A percentile compares a stretch with the other conserved stretches of the same genome.
phyloP scores from a whole-genome alignment of 2,329 filamentous ascomycete species.

The Fusarium sarcochroum region DNA sequence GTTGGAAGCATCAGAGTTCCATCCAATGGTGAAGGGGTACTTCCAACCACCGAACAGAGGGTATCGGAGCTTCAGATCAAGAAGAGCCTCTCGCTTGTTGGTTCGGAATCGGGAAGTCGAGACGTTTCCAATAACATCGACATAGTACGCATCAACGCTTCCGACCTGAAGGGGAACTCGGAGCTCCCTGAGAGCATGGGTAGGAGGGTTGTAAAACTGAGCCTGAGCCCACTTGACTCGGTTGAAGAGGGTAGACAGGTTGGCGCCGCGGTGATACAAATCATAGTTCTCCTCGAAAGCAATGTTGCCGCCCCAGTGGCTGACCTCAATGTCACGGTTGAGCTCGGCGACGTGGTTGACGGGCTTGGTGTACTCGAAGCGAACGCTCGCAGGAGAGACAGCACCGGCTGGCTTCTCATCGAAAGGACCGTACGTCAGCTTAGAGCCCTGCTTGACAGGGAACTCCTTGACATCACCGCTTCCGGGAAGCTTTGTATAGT shows the following conservation, averaged over 20 bases:
- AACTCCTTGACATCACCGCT: constrained; percentile 71
- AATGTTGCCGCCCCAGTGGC: constrained; percentile 97
- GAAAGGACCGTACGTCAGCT: constrained; percentile 92
- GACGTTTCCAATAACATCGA: constrained; percentile 96
- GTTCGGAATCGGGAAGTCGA: constrained; percentile 91
- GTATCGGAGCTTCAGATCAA: constrained; percentile 94
- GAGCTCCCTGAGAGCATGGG: constrained; percentile 84
- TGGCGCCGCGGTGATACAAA: constrained; percentile 87
- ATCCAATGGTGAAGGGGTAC: constrained; percentile 96
- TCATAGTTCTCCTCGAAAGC: constrained; percentile 96
- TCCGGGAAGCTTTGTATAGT: constrained; percentile 82
- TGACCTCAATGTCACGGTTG: constrained; percentile 94
- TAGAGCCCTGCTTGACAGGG: constrained; percentile 86
- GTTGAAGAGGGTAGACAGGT: constrained; percentile 79
- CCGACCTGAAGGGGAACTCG: constrained; percentile 84
- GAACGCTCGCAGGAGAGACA: constrained; percentile 78
- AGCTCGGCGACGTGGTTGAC: constrained; percentile 83
- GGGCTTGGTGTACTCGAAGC: constrained; percentile 96
- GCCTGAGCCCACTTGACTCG: constrained; percentile 81
- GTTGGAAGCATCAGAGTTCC: constrained; percentile 87
- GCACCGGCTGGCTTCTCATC: constrained; percentile 84
- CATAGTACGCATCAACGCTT: constrained; percentile 91
- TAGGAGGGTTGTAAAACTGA: constrained; percentile 82
- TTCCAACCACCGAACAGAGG: constrained; percentile 99
- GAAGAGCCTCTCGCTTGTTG: constrained; percentile 80